Conservation (phyloP, 2,329 filamentous ascomycete genomes). For the Fonsecaea multimorphosa region DNA sequence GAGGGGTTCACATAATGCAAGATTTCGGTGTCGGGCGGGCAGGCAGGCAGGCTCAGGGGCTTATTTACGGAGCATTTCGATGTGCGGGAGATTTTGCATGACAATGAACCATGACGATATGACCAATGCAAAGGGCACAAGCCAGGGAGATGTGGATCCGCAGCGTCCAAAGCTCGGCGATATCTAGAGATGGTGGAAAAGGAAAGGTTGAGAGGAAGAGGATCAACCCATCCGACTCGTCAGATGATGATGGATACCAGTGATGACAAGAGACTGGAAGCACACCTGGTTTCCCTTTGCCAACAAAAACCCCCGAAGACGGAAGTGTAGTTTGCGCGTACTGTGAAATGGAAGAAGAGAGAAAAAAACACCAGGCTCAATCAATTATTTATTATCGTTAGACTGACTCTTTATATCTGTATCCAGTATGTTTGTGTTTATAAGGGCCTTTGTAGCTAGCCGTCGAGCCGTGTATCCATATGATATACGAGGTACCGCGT, state of each 20-base stretch:
- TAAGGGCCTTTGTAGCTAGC: too few species aligned
- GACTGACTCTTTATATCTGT: too few species aligned
- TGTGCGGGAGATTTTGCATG: slow-evolving; percentile 1
- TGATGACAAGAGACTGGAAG: background rate
- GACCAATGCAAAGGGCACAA: background rate
- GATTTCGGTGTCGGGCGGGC: background rate
- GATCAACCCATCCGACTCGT: background rate
- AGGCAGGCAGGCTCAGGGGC: background rate
- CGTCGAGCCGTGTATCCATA: too few species aligned
- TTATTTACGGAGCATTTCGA: slow-evolving; percentile 3
- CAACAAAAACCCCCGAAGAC: background rate
- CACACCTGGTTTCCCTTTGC: background rate
- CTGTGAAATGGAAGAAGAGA: background rate
- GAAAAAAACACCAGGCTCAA: background rate
- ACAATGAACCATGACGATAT: slow-evolving; percentile 5
- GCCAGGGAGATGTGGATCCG: background rate
- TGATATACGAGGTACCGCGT: too few species aligned
- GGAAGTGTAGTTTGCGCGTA: background rate
- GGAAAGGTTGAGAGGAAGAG: background rate
- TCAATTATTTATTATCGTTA: too few species aligned
- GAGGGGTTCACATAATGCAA: background rate
- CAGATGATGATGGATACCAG: background rate
- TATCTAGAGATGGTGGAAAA: background rate
- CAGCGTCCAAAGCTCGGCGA: background rate
- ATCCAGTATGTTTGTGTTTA: too few species aligned